phyloP scores from a whole-genome alignment of 2,329 filamentous ascomycete species.

The Bisporella sp. region DNA sequence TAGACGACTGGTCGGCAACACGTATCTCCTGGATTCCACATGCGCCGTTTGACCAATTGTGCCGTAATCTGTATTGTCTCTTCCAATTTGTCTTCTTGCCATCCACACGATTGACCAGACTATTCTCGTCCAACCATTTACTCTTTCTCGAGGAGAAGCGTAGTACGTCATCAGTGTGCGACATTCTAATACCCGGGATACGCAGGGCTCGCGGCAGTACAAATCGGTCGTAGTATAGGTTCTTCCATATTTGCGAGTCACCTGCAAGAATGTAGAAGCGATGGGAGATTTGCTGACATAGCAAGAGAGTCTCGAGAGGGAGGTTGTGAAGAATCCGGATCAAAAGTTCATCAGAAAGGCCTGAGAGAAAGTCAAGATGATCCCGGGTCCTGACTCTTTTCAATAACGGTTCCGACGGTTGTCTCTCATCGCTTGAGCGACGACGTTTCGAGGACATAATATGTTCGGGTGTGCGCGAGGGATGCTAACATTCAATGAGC shows the following conservation, averaged over 20 bases:
- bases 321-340: conserved; percentile 76
- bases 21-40: conserved; percentile 72
- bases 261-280: conserved; percentile 66
- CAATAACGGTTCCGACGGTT: neutral
- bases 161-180: conserved; percentile 17
- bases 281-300: conserved; percentile 58
- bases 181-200: conserved; percentile 58
- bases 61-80: conserved; percentile 75
- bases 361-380: conserved; percentile 55
- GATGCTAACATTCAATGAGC: too few species aligned
- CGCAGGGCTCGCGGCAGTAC: conserved; percentile 73
- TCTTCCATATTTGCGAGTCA: conserved; percentile 88
- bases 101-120: conserved; percentile 19
- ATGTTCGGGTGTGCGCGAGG: neutral
- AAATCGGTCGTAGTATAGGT: conserved; percentile 80
- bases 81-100: conserved; percentile 65
- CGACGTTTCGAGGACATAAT: conserved; percentile 18
- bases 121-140: conserved; percentile 39
- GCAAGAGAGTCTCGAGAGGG: conserved; percentile 60
- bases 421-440: conserved; percentile 11
- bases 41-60: conserved; percentile 84
- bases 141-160: conserved; percentile 37
- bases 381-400: conserved; percentile 16
- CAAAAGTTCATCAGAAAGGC: conserved; percentile 79
- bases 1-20: conserved; percentile 29